Base-by-base conservation (phyloP, 2,329 filamentous ascomycete genomes). In the Amphichorda felina region DNA sequence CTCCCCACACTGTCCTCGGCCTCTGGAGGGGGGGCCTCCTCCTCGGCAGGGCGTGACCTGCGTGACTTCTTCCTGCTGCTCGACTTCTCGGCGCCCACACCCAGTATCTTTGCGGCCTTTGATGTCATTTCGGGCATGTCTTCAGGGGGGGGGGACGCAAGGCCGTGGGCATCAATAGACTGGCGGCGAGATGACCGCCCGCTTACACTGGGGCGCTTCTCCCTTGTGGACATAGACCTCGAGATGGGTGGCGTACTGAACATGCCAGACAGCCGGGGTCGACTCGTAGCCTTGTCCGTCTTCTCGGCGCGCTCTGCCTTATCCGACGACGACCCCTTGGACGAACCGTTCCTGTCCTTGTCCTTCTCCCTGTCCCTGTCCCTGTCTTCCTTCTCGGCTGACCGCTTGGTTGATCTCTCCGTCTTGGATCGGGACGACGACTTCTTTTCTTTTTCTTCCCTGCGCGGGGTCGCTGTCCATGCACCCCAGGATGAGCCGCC, bases 21-120 rank as follows among this genome's bases (percentile, higher is more conserved):
- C 33, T 66, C 64, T n/a, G 45, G 48, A 37, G 64, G 62, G 13
- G 17, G 39, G 41, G 33, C 26, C 21, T 42, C 38, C 8, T 51
- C 47, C 29, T 48, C 46, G 14, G 43, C 40, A n/a, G 45, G 40
- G 30, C 45, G 42, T 7, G 40, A 27, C 43, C 64, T 75, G 37
- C 70, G 68, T 22, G 51, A 45, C 52, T 71, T 62, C 42, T 55
- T 61, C 51, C 70, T 61, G 33, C 56, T 61, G 41, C 49, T 50
- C 11, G 57, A 53, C 36, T 57, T 60, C 28, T 64, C 64, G 16
- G 70, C 46, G 62, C 86, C 75, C 17, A 72, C 45, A 62, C 87
- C 75, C 3, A 91, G 75, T 35, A 89, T 59, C 56, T 79, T 87
- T 22, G 84, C 83, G 19, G 84, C 85, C 56, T 93, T 94, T 31